Evolutionary conservation across 495 filamentous ascomycete species (phyloP).

Genomic region (Penicillium bialowiezense): DNA sequence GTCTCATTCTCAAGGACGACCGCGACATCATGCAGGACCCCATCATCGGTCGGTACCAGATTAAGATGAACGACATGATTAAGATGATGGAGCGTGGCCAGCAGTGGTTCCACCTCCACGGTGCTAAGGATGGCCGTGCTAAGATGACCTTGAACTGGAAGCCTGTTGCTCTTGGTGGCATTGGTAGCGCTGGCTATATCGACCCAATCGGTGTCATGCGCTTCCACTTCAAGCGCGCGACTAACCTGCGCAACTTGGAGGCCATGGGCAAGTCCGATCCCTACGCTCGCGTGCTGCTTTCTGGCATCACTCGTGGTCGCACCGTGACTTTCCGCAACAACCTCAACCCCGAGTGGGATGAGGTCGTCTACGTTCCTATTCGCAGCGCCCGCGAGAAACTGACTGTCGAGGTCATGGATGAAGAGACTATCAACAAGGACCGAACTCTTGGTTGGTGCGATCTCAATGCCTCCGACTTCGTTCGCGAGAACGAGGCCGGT

Average conservation of each 20-base stretch:
- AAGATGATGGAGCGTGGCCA: constrained; percentile 88
- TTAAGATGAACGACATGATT: constrained; percentile 90
- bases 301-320: constrained; percentile 81
- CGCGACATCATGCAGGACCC: constrained; percentile 80
- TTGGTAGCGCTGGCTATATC: constrained; percentile 83
- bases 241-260: constrained; percentile 85
- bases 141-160: constrained; percentile 94
- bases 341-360: constrained; percentile 93
- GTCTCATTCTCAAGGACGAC: constrained; percentile 92
- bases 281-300: constrained; percentile 83
- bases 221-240: constrained; percentile 83
- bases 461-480: constrained; percentile 72
- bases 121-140: constrained; percentile 75
- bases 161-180: constrained; percentile 79
- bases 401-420: constrained; percentile 92
- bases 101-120: constrained; percentile 90
- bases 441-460: constrained; percentile 79
- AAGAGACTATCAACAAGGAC: constrained; percentile 84
- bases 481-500: constrained; percentile 71
- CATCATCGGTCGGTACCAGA: constrained; percentile 84
- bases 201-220: constrained; percentile 93
- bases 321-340: constrained; percentile 97
- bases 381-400: constrained; percentile 84
- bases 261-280: constrained; percentile 96
- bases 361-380: constrained; percentile 90